Evolutionary conservation across 2,329 filamentous ascomycete genomes (phyloP), one percentile per base, ranked within the genome.

Genomic region (Aspergillus costaricaensis): DNA sequence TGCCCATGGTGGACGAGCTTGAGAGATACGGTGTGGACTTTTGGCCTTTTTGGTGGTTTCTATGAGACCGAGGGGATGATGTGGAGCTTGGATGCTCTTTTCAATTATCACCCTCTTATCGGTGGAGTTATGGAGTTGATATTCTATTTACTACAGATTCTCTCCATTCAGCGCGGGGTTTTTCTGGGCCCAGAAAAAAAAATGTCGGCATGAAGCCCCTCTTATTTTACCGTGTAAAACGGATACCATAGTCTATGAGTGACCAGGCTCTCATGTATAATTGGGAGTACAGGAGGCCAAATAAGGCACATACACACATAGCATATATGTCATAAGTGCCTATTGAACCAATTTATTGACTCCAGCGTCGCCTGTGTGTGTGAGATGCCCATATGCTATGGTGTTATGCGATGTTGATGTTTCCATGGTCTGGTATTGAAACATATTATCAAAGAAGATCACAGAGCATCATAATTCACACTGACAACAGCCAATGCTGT

Each of bases 1-100:
- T 79, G 47, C 74, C 83, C 83, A 85, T 81, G 48, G 58, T 70
- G 12, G 44, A 9, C 9, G 41, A 44, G 41, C 41, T 44, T 44
- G 21, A 21, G 2, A 12, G 19, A 44, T 44, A 44, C 41, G 41
- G 41, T 1, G 10, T 23, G 41, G 14, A 21, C 10, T 23, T 44
- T 44, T 19, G 12, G 32, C 1, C 32, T 36, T 5, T 43, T 21
- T 19, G 8, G 10, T 23, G 41, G 19, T 23, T 44, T 44, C 19
- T 44, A 44, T 19, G 14, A 5, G 8, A 6, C 10, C 5, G 19
- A 23, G 14, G 41, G 10, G 10, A 14, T 12, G 19, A 23, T 7
- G 19, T 44, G 9, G 41, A 21, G 12, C 14, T 43, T 21, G 17
- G 7, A 6, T 23, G 19, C 2, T 19, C 19, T 7, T 5, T 15